A percentile compares a stretch with the other conserved stretches of the same genome.
Evolutionary conservation across 1,139 yeast species (phyloP).

Genomic region (Sugiyamaella grinbergsii): DNA sequence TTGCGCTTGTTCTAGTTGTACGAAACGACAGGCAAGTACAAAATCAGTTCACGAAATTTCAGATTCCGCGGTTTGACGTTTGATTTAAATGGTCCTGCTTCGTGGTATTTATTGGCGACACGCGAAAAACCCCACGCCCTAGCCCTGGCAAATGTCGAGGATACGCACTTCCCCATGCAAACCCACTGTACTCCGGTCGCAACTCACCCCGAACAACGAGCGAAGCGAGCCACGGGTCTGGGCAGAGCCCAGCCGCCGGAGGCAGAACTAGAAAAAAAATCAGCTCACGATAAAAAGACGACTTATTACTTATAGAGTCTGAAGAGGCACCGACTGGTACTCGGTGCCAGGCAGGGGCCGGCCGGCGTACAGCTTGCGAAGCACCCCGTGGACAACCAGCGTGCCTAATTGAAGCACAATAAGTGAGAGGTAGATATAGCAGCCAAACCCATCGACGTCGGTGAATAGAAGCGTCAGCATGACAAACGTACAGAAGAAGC

Average conservation of each 20-base stretch:
- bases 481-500: constrained; percentile 23
- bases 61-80: constrained; percentile 16
- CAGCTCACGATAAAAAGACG: no score
- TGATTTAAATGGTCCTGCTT: no score
- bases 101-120: background rate
- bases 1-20: background rate
- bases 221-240: constrained; percentile 1
- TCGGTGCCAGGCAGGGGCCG: background rate
- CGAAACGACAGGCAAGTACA: no score
- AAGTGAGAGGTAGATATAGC: constrained; percentile 19
- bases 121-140: background rate
- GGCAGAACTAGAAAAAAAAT: background rate
- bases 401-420: constrained; percentile 19
- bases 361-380: constrained; percentile 5
- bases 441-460: constrained; percentile 25
- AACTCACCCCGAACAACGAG: background rate
- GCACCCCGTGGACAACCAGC: constrained; percentile 19
- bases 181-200: no score
- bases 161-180: background rate
- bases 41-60: background rate
- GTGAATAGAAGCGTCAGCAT: constrained; percentile 23
- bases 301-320: constrained; percentile 11
- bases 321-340: constrained; percentile 20
- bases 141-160: background rate
- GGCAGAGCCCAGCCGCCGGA: constrained; percentile 11